Evolutionary conservation across 768 basidiomycete species (phyloP).

Genomic region (Amanita rimosa): DNA sequence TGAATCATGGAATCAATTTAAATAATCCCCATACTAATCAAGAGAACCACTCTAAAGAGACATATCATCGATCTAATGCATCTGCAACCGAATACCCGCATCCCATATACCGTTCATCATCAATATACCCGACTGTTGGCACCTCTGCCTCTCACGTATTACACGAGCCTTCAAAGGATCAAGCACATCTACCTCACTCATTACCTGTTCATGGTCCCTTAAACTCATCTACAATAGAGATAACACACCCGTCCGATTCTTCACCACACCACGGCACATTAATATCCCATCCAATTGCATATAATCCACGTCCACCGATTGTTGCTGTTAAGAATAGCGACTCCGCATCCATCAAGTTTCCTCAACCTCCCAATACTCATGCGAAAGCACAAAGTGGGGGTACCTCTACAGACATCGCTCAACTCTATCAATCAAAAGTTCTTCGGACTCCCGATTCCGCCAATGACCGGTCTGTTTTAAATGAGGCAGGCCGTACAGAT

Average conservation of each 20-base stretch:
- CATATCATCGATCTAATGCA: neutral
- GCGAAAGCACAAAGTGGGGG: neutral
- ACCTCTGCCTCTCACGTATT: neutral
- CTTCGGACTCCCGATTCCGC: neutral
- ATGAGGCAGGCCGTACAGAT: neutral
- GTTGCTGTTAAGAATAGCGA: neutral
- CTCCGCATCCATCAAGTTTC: neutral
- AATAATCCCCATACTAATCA: neutral
- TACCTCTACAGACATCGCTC: neutral
- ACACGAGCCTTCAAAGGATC: neutral
- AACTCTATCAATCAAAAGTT: neutral
- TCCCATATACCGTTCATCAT: conserved; percentile 1
- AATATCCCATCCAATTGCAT: neutral
- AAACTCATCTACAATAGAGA: neutral
- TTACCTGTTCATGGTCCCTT: neutral
- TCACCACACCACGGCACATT: neutral
- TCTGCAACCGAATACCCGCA: conserved; percentile 1
- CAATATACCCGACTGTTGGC: conserved; percentile 2
- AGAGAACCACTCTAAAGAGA: neutral
- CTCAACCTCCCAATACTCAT: neutral
- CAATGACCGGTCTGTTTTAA: neutral
- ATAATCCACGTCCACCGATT: neutral
- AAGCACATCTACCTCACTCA: neutral
- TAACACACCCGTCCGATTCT: neutral
- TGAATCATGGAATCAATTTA: neutral